Conservation (phyloP, 2,329 filamentous ascomycete genomes). For the Lasiodiplodia sp. region DNA sequence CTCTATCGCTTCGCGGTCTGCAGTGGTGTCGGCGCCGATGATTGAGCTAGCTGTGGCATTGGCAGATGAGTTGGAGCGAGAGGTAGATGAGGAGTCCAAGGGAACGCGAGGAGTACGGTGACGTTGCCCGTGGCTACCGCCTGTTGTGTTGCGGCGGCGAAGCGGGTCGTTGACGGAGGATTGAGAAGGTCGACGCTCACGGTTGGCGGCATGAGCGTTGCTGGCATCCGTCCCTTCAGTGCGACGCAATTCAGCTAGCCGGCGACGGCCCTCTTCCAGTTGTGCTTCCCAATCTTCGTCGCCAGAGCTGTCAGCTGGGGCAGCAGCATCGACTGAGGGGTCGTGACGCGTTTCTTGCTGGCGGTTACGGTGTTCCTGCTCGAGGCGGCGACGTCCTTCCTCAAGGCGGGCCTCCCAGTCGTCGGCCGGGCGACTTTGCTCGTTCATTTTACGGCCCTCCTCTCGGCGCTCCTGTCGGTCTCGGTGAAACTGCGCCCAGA, state of each 20-base stretch:
- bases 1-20: slow-evolving; percentile 4
- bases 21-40: not conserved
- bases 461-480: slow-evolving; percentile 9
- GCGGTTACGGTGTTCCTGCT: not conserved
- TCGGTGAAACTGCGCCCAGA: slow-evolving; percentile 5
- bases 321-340: not conserved
- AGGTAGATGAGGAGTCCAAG: slow-evolving; percentile 11
- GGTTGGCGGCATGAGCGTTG: not conserved
- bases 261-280: slow-evolving; percentile 11
- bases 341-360: not conserved
- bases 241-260: slow-evolving; percentile 4
- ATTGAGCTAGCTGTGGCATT: not conserved
- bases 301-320: not conserved
- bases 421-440: slow-evolving; percentile 3
- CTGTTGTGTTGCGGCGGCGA: slow-evolving; percentile 6
- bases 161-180: not conserved
- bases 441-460: slow-evolving; percentile 1
- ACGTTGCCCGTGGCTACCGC: not conserved
- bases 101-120: not conserved
- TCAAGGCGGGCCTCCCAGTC: slow-evolving; percentile 19
- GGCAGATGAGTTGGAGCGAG: slow-evolving; percentile 1
- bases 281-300: slow-evolving; percentile 18
- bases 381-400: slow-evolving; percentile 15
- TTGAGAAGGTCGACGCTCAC: not conserved
- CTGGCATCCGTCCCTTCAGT: not conserved